Evolutionary conservation across 1,139 yeast species (phyloP).

Genomic region (Candida sp.): DNA sequence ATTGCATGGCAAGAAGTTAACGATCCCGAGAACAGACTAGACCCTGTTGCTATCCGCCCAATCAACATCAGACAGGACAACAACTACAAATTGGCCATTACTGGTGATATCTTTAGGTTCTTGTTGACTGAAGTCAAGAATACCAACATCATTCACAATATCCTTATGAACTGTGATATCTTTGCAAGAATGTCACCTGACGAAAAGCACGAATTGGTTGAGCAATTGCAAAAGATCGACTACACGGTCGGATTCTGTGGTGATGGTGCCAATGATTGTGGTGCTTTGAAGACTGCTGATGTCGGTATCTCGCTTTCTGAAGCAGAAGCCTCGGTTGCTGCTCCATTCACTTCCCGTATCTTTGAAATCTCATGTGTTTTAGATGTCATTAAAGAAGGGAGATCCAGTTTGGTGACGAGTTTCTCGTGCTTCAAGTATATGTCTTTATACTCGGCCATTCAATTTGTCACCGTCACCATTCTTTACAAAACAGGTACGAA

Average conservation of each 20-base stretch:
- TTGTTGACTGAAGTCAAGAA: constrained; percentile 62
- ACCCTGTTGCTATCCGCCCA: constrained; percentile 66
- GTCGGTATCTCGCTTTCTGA: constrained; percentile 96
- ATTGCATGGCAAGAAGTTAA: constrained; percentile 71
- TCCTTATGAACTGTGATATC: constrained; percentile 75
- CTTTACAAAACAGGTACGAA: constrained; percentile 90
- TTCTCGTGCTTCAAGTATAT: constrained; percentile 97
- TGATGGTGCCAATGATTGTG: constrained; percentile 98
- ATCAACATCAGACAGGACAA: constrained; percentile 26
- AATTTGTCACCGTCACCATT: constrained; percentile 84
- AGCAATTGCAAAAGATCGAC: constrained; percentile 80
- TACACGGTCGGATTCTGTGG: constrained; percentile 98
- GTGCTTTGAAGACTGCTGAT: constrained; percentile 97
- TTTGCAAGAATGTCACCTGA: constrained; percentile 99
- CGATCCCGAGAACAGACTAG: constrained; percentile 56
- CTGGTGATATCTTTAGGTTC: constrained; percentile 90
- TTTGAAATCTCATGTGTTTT: constrained; percentile 94
- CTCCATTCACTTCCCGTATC: constrained; percentile 91
- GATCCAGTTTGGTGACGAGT: constrained; percentile 93
- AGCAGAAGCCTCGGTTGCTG: constrained; percentile 99
- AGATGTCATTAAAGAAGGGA: constrained; percentile 91
- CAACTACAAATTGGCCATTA: constrained; percentile 75
- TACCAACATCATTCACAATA: constrained; percentile 46
- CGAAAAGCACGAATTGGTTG: constrained; percentile 95
- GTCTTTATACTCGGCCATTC: constrained; percentile 97